Base-by-base conservation (phyloP, 106 monocot species). In the Triglochin maritima region DNA sequence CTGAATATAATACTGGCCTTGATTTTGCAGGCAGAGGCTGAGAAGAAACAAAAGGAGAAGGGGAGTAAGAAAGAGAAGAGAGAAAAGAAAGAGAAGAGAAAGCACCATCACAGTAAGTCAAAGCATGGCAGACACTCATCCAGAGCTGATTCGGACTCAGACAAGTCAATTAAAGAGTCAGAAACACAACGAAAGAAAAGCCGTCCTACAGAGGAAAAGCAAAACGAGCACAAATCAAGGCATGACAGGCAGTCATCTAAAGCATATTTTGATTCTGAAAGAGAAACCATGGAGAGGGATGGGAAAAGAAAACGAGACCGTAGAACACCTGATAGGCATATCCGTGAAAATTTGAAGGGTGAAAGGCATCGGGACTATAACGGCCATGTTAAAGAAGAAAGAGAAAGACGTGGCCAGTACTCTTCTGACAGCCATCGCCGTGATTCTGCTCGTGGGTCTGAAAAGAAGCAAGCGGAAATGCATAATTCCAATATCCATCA, bases 31-130 rank as follows among this genome's bases (percentile, higher is more conserved):
- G 85, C 72, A 45, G 87, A 95, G 57, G 77, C 79, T 70, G 85
- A 85, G 76, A 85, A 89, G 59, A 80, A 79, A 45, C 59, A 79
- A 44, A 84, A 85, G 56, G 72, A 81, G 68, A 86, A 78, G 49
- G 58, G 79, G 61, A 77, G 71, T 14, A 84, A 80, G 55, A 85
- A 80, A 44, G 83, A 74, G 3, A 78, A 79, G 53, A 44, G 41
- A 66, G 9, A 53, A 65, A 74, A 82, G 69, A 87, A 83, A 72
- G 79, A 69, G 61, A 85, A 83, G 58, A 73, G 48, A 57, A 82
- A 71, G 59, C 82, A 85, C 71, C 82, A 75, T 44, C 78, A 78
- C 3, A 55, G 56, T 3, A 81, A 76, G 57, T 79, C 70, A 44
- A 79, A 74, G 56, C 60, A 74, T 60, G 77, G 59, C 11, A 79